A percentile compares a stretch with the other conserved stretches of the same genome.
phyloP scores from a whole-genome alignment of 768 basidiomycete species.

The Hypsizygus marmoreus region DNA sequence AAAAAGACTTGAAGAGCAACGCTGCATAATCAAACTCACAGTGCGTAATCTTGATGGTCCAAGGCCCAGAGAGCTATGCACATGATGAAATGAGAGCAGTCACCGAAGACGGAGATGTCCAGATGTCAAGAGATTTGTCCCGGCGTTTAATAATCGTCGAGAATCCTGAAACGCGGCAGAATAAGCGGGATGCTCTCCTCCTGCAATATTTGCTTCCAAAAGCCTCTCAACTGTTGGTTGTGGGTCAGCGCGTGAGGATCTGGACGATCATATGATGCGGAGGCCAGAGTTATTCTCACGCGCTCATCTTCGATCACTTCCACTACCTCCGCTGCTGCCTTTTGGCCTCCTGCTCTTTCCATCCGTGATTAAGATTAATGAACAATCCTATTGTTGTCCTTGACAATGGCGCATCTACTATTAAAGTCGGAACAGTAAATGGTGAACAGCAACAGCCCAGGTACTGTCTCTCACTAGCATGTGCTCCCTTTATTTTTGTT shows the following conservation, averaged over 20 bases:
- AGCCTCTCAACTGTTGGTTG: too few relatives aligned
- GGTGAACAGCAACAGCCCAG: slow-evolving; percentile 27
- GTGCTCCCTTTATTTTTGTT: background rate
- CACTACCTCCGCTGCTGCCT: background rate
- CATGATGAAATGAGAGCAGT: slow-evolving; percentile 45
- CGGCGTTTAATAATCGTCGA: background rate
- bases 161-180: too few relatives aligned
- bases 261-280: too few relatives aligned
- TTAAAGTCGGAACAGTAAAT: slow-evolving; percentile 69
- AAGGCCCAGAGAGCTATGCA: slow-evolving; percentile 81
- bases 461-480: slow-evolving; percentile 30
- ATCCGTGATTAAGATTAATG: slow-evolving; percentile 6
- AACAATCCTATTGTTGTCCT: slow-evolving; percentile 56
- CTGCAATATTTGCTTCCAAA: too few relatives aligned
- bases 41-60: slow-evolving; percentile 73
- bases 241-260: too few relatives aligned
- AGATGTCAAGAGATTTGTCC: background rate
- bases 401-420: slow-evolving; percentile 85
- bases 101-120: slow-evolving; percentile 2
- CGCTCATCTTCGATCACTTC: background rate
- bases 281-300: background rate
- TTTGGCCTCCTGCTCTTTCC: background rate
- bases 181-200: too few relatives aligned
- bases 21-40: slow-evolving; percentile 52
- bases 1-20: background rate